Evolutionary conservation across 148 eudicot species (phyloP), one percentile per base, ranked within the genome.

Genomic region (Euryodendron excelsum): DNA sequence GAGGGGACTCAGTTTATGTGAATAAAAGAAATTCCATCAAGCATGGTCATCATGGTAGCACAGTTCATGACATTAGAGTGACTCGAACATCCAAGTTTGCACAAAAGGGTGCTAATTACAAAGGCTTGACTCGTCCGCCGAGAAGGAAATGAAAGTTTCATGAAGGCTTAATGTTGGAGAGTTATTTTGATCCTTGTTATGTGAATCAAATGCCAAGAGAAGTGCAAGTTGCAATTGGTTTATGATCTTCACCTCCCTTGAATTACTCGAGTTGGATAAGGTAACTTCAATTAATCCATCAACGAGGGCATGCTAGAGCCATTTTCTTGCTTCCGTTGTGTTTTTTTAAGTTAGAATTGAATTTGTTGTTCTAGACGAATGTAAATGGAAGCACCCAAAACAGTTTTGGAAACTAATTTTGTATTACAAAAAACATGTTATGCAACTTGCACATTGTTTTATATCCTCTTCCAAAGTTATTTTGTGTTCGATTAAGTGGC

Each of bases 21-120:
- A 52, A 68, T 31, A 64, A 70, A 74, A 61, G 33, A 27, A 75
- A 78, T 50, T 66, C 39, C n/a, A n/a, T 60, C 25, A 60, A 69
- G 52, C 20, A 77, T 58, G 74, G 65, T 70, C 52, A 39, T 52
- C 30, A 68, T n/a, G 65, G 70, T 17, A 63, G 15, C 34, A 37
- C 31, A 0, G 69, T 34, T 77, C 61, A 72, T 34, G 75, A 59
- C 21, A 73, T 84, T 36, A 72, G 66, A 66, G 86, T 84, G 64
- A 73, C 59, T 56, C 34, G 78, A 68, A 77, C 79, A 2, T 72
- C 86, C 7, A 77, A 80, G 73, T 84, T 84, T 69, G 83, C 83
- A 15, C 81, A 78, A 34, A 80, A 84, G 44, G 73, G 79, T 25
- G 28, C 44, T 30, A 60, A 18, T 47, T 20, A 15, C 36, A 83